phyloP scores from a whole-genome alignment of 2,329 filamentous ascomycete genomes.

The Aspergillus sp. region DNA sequence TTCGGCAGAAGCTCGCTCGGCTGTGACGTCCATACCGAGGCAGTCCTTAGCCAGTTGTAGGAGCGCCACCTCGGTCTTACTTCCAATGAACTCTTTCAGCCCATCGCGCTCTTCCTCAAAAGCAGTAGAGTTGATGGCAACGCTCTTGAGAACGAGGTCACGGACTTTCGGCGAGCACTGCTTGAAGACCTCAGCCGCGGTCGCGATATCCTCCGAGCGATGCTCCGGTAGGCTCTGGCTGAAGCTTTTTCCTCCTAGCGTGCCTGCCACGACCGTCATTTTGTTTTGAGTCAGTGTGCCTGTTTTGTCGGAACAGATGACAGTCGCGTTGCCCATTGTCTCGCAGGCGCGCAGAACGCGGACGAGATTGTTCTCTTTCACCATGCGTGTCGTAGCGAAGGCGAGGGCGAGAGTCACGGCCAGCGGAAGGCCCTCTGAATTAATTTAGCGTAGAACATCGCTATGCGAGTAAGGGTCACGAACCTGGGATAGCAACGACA shows the following conservation, averaged over 20 bases:
- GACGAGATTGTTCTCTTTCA: constrained; percentile 75
- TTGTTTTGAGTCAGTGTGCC: constrained; percentile 73
- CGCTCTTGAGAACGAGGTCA: constrained; percentile 41
- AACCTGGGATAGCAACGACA: constrained; percentile 69
- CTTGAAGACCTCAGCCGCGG: constrained; percentile 28
- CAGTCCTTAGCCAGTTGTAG: constrained; percentile 67
- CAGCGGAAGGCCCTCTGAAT: constrained; percentile 66
- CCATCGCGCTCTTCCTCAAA: constrained; percentile 74
- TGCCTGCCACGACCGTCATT: constrained; percentile 74
- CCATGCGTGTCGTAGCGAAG: constrained; percentile 74
- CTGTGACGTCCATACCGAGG: constrained; percentile 65
- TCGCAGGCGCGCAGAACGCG: constrained; percentile 75
- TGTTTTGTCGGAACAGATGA: constrained; percentile 79
- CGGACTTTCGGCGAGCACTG: constrained; percentile 31
- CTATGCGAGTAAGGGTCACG: constrained; percentile 9
- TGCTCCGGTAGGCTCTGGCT: constrained; percentile 37
- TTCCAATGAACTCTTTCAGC: constrained; percentile 66
- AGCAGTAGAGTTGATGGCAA: constrained; percentile 62
- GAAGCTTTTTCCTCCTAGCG: constrained; percentile 62
- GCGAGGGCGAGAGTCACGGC: constrained; percentile 76
- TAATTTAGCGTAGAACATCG: constrained; percentile 28
- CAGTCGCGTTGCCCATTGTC: constrained; percentile 78
- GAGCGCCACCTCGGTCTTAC: constrained; percentile 74
- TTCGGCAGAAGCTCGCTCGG: constrained; percentile 61
- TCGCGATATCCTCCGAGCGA: constrained; percentile 13